phyloP scores from a whole-genome alignment of 1,284 basidiomycete species.

The Pterulicium gracile region DNA sequence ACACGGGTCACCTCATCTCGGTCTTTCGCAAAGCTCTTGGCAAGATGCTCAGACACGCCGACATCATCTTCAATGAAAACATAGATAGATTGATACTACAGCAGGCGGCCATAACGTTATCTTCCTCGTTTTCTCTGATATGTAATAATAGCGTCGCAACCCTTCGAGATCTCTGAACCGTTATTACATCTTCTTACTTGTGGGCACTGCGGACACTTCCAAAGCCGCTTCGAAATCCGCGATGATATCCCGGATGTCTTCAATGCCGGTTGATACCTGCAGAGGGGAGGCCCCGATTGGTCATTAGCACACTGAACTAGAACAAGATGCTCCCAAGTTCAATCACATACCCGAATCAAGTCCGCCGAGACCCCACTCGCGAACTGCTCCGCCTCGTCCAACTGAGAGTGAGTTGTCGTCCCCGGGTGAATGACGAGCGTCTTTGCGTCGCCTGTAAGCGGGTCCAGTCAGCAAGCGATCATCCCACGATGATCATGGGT shows the following conservation, averaged over 20 bases:
- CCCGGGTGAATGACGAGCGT: conserved; percentile 47
- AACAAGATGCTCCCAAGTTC: not conserved
- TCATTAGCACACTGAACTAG: not conserved
- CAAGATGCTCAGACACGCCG: no score
- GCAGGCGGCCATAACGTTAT: no score
- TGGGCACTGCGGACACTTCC: not conserved
- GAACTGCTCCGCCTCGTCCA: conserved; percentile 38
- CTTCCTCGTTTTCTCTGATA: no score
- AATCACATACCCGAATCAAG: conserved; percentile 38
- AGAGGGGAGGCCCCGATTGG: not conserved
- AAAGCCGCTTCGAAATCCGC: conserved; percentile 35
- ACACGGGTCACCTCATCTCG: no score
- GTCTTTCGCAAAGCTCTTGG: no score
- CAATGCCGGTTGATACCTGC: conserved; percentile 46
- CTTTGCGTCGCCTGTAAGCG: conserved; percentile 40
- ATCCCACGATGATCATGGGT: not conserved
- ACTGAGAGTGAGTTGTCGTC: conserved; percentile 51
- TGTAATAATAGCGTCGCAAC: no score
- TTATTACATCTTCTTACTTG: no score
- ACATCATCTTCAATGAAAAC: no score
- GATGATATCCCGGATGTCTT: conserved; percentile 50
- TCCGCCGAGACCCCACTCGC: conserved; percentile 41
- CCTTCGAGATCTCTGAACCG: no score
- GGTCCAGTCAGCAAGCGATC: not conserved
- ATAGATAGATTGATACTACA: no score